Evolutionary conservation across 1,284 basidiomycete species (phyloP), one percentile per base, ranked within the genome.

Genomic region (Malassezia sp.): DNA sequence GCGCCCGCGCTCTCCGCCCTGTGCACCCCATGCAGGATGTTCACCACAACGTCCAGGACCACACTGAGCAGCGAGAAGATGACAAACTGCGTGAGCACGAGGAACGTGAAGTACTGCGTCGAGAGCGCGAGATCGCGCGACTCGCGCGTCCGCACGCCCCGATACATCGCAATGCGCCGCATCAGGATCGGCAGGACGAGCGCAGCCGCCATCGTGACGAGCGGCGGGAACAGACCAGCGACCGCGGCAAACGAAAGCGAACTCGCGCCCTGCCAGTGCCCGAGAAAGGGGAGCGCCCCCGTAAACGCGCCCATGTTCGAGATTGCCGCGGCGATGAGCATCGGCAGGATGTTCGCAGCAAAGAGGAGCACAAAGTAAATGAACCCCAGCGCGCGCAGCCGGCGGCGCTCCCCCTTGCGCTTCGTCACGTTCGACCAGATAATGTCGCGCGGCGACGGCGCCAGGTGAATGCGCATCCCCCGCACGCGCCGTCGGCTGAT

Each of bases 51-150:
- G 28, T 57, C 63, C n/a, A 70, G 55, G 1, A 54, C 45, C 17
- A 70, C 61, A 26, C 65, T 62, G 48, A 69, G 61, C 37, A 70
- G 51, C 17, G 67, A 60, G 42, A 70, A 70, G 53, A 70, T 45
- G 33, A 70, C 30, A 47, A 70, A 65, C 33, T 70, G 65, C 12
- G 67, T 67, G 15, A 67, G 46, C 30, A 67, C 48, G 21, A 68
- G 47, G 49, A 67, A 70, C 22, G 46, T 46, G 40, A 68, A 70
- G 48, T 64, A 66, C 42, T 70, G 62, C 20, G 42, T 53, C 11
- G 58, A 42, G 10, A 70, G 56, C 15, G 60, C 44, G 14, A 53
- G 44, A 42, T 68, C 63, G 23, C 61, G 53, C 22, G 52, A 44
- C 32, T 59, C 57, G 14, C 56, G 49, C 2, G 67, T 68, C 29